Evolutionary conservation across 2,329 filamentous ascomycete genomes (phyloP).

Genomic region (Clonostachys rhizophaga): DNA sequence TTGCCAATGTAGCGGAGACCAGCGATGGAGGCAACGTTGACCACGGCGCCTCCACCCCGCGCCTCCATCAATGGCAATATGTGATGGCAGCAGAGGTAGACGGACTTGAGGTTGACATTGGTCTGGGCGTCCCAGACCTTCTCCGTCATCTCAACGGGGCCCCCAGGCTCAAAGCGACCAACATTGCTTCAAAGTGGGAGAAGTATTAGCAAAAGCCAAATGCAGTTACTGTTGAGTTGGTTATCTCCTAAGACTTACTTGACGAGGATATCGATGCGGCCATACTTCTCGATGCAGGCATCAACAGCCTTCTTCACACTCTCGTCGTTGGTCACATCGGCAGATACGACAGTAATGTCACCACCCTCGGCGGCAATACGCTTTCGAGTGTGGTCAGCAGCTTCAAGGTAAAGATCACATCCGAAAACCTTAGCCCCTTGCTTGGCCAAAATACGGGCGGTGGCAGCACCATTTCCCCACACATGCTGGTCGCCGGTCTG

Average conservation of each 20-base stretch:
- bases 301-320: constrained; percentile 50
- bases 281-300: constrained; percentile 43
- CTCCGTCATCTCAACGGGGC: constrained; percentile 41
- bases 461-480: constrained; percentile 47
- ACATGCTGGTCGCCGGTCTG: constrained; percentile 34
- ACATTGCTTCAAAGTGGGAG: constrained; percentile 41
- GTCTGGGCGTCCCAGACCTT: constrained; percentile 46
- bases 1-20: constrained; percentile 43
- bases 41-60: constrained; percentile 34
- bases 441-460: constrained; percentile 36
- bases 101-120: constrained; percentile 49
- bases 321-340: constrained; percentile 44
- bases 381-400: constrained; percentile 29
- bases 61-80: constrained; percentile 49
- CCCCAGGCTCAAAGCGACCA: constrained; percentile 48
- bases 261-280: constrained; percentile 54
- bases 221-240: too few species aligned
- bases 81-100: constrained; percentile 46
- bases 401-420: constrained; percentile 36
- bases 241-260: constrained; percentile 19
- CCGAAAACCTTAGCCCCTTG: constrained; percentile 45
- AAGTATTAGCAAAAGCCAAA: too few species aligned
- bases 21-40: constrained; percentile 45
- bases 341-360: constrained; percentile 30
- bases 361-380: constrained; percentile 26